Evolutionary conservation across 257 asterid genomes (phyloP).

Genomic region (Leptodermis oblonga): DNA sequence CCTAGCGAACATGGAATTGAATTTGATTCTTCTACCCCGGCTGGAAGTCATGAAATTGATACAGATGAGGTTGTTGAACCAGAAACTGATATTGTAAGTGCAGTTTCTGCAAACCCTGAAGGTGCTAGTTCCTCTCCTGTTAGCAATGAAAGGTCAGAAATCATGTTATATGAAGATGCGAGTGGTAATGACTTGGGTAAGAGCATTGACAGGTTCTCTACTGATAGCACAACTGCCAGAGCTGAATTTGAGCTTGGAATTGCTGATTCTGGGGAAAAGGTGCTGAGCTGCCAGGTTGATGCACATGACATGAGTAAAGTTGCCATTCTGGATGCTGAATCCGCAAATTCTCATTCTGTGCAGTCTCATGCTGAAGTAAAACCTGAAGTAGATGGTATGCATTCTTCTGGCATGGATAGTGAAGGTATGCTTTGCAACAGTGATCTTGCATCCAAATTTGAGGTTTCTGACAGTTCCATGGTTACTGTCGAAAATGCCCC

Average conservation of each 20-base stretch:
- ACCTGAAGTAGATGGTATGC: conserved; percentile 21
- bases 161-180: background rate
- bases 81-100: background rate
- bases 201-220: background rate
- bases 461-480: conserved; percentile 26
- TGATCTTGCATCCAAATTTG: conserved; percentile 28
- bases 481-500: conserved; percentile 24
- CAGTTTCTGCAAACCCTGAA: background rate
- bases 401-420: conserved; percentile 23
- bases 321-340: conserved; percentile 16
- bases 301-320: conserved; percentile 6
- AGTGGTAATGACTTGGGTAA: background rate
- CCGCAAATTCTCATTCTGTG: conserved; percentile 21
- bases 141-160: background rate
- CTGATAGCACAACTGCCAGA: background rate
- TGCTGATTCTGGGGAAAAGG: background rate
- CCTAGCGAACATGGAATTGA: background rate
- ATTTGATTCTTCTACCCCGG: background rate
- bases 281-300: background rate
- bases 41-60: background rate
- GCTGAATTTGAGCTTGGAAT: conserved; percentile 6
- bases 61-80: background rate
- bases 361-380: conserved; percentile 34
- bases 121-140: conserved; percentile 7
- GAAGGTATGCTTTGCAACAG: conserved; percentile 24